These are phyloP conservation scores for Crataegus laevigata DNA, from an alignment of 306 rosid genomes.

Conservation along the genomic window DNA sequence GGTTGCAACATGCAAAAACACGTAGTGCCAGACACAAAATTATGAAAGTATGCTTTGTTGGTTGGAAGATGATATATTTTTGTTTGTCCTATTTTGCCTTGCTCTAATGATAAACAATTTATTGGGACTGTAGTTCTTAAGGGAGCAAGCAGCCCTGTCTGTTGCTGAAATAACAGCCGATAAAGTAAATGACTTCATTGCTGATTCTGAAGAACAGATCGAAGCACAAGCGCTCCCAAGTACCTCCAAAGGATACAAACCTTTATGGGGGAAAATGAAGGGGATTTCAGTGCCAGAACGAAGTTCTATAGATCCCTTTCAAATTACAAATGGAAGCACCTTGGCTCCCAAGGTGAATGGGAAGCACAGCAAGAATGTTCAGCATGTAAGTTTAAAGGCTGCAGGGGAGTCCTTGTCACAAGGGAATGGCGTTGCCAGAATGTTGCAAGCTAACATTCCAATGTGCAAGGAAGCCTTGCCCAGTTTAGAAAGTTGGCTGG, in stretches of 20 bases:
- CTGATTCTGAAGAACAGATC: constrained; percentile 70
- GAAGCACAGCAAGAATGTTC: constrained; percentile 66
- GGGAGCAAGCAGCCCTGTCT: constrained; percentile 89
- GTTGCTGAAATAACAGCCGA: constrained; percentile 90
- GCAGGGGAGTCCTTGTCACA: constrained; percentile 54
- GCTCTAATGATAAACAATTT: constrained; percentile 17
- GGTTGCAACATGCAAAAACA: constrained; percentile 98
- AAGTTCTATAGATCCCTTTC: constrained; percentile 23
- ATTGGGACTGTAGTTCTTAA: constrained; percentile 62
- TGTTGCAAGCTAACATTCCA: constrained; percentile 62
- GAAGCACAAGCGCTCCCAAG: constrained; percentile 53
- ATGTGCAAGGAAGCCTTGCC: constrained; percentile 80
- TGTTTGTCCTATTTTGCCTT: constrained; percentile 1
- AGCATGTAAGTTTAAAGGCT: constrained; percentile 43
- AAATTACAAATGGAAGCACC: constrained; percentile 45
- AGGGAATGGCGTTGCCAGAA: constrained; percentile 53
- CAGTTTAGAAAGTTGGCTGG: constrained; percentile 85
- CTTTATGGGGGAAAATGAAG: constrained; percentile 40
- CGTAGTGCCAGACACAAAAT: constrained; percentile 98
- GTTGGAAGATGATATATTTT: constrained; percentile 5
- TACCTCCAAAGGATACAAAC: constrained; percentile 41
- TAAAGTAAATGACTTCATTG: constrained; percentile 56
- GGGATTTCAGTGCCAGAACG: constrained; percentile 39
- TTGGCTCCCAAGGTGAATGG: constrained; percentile 84
- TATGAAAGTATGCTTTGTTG: constrained; percentile 64